Percentiles rank a stretch among this genome's conserved stretches.
Conservation (phyloP, 208 protist genomes). For the Sergeia podlipaevii region DNA sequence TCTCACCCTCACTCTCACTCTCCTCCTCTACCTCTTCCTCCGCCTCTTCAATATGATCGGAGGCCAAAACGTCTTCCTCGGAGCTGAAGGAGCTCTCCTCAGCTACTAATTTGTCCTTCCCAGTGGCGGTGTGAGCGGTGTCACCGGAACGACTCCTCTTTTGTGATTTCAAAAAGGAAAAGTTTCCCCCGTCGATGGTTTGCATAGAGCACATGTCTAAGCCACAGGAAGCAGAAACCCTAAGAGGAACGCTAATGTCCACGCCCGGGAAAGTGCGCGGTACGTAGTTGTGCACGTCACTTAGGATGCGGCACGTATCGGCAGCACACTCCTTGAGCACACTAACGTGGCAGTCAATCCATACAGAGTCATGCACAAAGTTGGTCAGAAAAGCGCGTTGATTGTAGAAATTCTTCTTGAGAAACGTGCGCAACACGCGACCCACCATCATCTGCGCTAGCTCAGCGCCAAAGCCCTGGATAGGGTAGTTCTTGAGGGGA, state of each 20-base stretch:
- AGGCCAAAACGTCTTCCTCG: not conserved
- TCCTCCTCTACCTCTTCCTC: slow-evolving; percentile 6
- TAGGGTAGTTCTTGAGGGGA: slow-evolving; percentile 88
- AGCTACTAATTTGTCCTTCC: not conserved
- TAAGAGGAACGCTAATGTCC: slow-evolving; percentile 54
- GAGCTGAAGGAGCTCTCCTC: too few species aligned
- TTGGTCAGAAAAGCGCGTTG: slow-evolving; percentile 72
- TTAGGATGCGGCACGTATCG: slow-evolving; percentile 58
- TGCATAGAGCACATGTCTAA: slow-evolving; percentile 82
- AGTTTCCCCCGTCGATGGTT: slow-evolving; percentile 37
- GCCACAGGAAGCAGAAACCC: slow-evolving; percentile 64
- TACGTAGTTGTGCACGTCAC: slow-evolving; percentile 68
- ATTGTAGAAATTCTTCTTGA: slow-evolving; percentile 58
- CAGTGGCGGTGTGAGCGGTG: not conserved
- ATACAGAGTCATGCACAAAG: slow-evolving; percentile 90
- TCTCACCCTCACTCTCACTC: not conserved
- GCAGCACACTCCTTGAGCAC: slow-evolving; percentile 61
- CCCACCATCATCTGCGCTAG: slow-evolving; percentile 89
- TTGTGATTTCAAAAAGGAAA: slow-evolving; percentile 25
- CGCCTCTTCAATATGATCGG: slow-evolving; percentile 6
- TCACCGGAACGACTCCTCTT: not conserved
- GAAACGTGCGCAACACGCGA: slow-evolving; percentile 70
- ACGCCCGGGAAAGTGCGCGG: slow-evolving; percentile 71
- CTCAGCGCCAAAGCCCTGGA: slow-evolving; percentile 87
- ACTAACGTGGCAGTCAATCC: slow-evolving; percentile 85